Base-by-base conservation (phyloP, 148 eudicot genomes). In the Nepenthes gracilis region DNA sequence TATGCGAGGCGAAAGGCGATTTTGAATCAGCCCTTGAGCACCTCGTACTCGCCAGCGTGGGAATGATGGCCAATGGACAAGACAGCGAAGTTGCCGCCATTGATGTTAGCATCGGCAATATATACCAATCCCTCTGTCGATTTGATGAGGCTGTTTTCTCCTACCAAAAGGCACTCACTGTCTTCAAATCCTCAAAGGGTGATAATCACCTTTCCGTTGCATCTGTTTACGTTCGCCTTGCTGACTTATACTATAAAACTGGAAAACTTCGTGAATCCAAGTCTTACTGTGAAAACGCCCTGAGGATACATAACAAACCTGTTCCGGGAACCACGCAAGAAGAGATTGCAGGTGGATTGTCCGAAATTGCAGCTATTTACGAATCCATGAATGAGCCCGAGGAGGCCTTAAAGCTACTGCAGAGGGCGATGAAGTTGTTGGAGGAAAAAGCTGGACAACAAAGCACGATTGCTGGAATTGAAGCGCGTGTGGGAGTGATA, bases 121-220 rank as follows among this genome's bases (percentile, higher is more conserved):
- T 89, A 58, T 93, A 93, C 72, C 79, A 81, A 69, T 79, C 85
- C 13, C 77, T 89, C 4, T 76, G 87, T 62, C 81, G 96, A 36
- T 89, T 79, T 64, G 96, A 89, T 37, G 97, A 90, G 72, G 97
- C 97, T 11, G 87, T 90, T 23, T 90, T 90, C 80, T 84, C 97
- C 53, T 90, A 87, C 71, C 97, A 90, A 64, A 90, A 93, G 74
- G 99, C 99, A 10, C 81, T 93, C 60, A 93, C 96, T 15, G 96
- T 89, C 61, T 88, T 86, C 75, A 93, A 93, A 69, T 83, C 99
- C 36, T 80, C 96, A 36, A 93, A 81, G 80, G 99, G 99, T 47
- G 99, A 93, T 64, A 88, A 93, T 71, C 99, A 93, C 80, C 88
- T 96, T 37, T 84, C 85, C 32, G 99, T 89, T 63, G 99, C 99